Conservation (phyloP, 2,329 filamentous ascomycete genomes). For the Trichocomaceae sp. region DNA sequence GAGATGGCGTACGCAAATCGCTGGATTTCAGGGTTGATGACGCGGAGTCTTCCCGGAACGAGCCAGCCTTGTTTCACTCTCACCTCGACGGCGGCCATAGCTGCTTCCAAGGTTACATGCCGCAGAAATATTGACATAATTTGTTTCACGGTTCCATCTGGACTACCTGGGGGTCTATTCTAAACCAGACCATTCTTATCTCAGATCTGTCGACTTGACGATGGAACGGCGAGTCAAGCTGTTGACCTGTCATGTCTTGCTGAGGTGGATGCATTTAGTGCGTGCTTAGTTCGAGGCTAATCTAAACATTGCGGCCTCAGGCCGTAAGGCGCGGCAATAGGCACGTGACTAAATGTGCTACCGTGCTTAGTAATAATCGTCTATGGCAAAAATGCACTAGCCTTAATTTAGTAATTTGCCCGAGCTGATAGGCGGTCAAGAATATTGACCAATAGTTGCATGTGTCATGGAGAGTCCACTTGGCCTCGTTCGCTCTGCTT, state of each 20-base stretch:
- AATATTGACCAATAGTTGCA: too few species aligned
- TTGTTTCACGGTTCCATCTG: too few species aligned
- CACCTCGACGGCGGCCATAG: too few species aligned
- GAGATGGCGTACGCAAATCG: background rate
- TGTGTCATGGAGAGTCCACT: too few species aligned
- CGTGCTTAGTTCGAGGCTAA: background rate
- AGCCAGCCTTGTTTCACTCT: conserved; percentile 7
- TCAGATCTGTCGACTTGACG: background rate
- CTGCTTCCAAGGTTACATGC: too few species aligned
- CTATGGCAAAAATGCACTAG: background rate
- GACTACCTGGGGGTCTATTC: too few species aligned
- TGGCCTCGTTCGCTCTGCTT: background rate
- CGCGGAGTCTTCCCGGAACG: conserved; percentile 6
- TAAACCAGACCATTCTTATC: background rate
- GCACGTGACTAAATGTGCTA: background rate
- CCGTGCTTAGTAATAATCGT: background rate
- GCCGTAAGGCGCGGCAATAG: background rate
- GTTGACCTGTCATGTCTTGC: too few species aligned
- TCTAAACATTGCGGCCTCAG: background rate
- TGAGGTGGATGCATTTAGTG: background rate
- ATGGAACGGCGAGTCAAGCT: background rate
- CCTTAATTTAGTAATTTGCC: background rate
- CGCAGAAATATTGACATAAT: too few species aligned
- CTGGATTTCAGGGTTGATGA: conserved; percentile 9
- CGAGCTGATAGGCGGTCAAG: too few species aligned